These are phyloP conservation scores for Macaranga tanarius DNA, from an alignment of 441 rosid species.

Conservation along the genomic window DNA sequence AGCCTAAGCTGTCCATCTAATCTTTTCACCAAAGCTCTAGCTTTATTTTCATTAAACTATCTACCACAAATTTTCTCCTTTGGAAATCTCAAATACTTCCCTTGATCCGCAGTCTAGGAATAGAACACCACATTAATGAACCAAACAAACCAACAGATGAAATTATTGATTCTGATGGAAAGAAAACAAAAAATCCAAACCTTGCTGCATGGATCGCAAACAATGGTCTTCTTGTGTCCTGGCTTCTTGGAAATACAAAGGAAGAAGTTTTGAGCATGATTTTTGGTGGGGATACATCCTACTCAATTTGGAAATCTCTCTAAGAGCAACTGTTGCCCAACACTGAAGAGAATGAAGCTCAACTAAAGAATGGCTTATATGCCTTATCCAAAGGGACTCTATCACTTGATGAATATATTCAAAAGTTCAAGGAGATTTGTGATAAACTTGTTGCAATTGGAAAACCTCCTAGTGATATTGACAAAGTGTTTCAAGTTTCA, in stretches of 20 bases:
- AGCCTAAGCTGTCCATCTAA: not conserved
- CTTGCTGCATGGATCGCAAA: not conserved
- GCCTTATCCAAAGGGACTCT: not conserved
- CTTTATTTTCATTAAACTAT: constrained; percentile 1
- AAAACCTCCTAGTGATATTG: not conserved
- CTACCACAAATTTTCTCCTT: not conserved
- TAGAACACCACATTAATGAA: not conserved
- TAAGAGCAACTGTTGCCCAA: not conserved
- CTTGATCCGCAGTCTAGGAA: not conserved
- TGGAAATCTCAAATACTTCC: not conserved
- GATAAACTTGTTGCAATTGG: constrained; percentile 7
- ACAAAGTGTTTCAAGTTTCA: constrained; percentile 8
- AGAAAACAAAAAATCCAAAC: not conserved
- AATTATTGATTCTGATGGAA: constrained; percentile 2
- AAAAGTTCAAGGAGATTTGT: constrained; percentile 9
- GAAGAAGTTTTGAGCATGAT: constrained; percentile 18
- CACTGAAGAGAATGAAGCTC: not conserved
- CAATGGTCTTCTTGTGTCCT: constrained; percentile 1
- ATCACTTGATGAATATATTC: not conserved
- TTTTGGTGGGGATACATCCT: not conserved
- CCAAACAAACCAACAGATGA: not conserved
- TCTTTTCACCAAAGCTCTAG: not conserved
- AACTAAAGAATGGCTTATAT: constrained; percentile 1
- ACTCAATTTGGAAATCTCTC: constrained; percentile 5
- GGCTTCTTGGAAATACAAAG: not conserved